A percentile compares a stretch with the other conserved stretches of the same genome.
Conservation (phyloP, 116 monocot genomes). For the Phalaenopsis hybrid region DNA sequence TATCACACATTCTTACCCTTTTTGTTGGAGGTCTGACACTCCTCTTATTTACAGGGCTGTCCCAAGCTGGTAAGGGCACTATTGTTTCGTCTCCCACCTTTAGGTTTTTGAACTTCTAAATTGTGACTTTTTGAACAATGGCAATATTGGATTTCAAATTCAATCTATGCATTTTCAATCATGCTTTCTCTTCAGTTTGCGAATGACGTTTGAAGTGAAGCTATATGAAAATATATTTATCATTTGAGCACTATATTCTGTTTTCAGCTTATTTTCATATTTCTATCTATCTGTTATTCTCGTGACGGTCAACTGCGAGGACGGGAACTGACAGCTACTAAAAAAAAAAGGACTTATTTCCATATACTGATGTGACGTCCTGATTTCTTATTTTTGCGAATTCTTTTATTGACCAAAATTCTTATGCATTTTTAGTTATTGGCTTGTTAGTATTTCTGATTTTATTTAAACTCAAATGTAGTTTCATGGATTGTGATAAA, state of each 20-base stretch:
- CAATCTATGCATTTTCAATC: neutral
- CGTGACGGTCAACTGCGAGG: neutral
- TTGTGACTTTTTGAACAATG: neutral
- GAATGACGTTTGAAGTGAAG: neutral
- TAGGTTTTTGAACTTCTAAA: neutral
- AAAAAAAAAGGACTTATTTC: neutral
- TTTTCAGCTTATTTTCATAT: neutral
- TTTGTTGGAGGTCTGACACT: constrained; percentile 97
- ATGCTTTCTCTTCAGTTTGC: neutral
- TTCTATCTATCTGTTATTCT: neutral
- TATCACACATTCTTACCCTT: constrained; percentile 86
- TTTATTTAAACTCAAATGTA: neutral
- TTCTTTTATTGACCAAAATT: too few species aligned
- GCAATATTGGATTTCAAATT: neutral
- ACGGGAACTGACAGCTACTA: neutral
- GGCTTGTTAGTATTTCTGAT: too few species aligned
- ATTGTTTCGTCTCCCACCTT: neutral
- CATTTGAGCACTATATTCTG: neutral
- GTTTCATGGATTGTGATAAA: neutral
- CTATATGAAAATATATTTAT: neutral
- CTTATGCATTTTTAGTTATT: too few species aligned
- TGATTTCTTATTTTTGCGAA: too few species aligned
- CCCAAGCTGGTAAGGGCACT: constrained; percentile 71
- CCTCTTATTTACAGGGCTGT: constrained; percentile 92
- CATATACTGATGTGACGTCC: too few species aligned